These are phyloP conservation scores for Eucalyptus sp. DNA, from an alignment of 345 rosid genomes.

Conservation along the genomic window DNA sequence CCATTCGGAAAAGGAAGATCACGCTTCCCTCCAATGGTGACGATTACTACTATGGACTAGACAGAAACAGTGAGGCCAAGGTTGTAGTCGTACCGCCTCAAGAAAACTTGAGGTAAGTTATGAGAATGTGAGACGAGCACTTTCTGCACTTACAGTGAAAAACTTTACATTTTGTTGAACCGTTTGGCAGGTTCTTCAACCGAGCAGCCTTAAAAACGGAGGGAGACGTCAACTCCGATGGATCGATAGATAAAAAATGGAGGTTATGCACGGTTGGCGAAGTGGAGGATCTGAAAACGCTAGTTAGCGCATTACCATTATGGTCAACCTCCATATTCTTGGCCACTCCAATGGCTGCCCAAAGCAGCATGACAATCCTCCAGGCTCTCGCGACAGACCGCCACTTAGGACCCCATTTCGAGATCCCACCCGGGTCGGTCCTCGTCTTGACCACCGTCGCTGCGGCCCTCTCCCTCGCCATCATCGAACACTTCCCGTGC, in stretches of 20 bases:
- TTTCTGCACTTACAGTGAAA: neutral
- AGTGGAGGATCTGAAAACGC: constrained; percentile 27
- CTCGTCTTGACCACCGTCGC: constrained; percentile 6
- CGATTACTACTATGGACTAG: constrained; percentile 13
- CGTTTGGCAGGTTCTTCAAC: constrained; percentile 17
- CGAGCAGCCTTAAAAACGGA: constrained; percentile 17
- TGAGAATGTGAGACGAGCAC: neutral
- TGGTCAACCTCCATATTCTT: constrained; percentile 20
- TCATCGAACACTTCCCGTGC: constrained; percentile 20
- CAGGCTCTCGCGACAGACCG: constrained; percentile 31
- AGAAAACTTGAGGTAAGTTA: constrained; percentile 16
- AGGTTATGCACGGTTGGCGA: constrained; percentile 18
- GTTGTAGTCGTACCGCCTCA: neutral
- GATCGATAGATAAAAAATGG: constrained; percentile 12
- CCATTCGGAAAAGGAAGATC: constrained; percentile 15
- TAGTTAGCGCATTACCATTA: constrained; percentile 24
- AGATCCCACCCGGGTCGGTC: constrained; percentile 33
- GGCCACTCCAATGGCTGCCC: constrained; percentile 25
- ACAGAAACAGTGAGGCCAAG: neutral
- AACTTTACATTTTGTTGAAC: neutral
- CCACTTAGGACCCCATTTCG: constrained; percentile 10
- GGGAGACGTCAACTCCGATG: constrained; percentile 8
- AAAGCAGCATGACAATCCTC: constrained; percentile 18
- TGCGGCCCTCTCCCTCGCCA: constrained; percentile 19
- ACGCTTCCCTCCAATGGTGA: constrained; percentile 4